Evolutionary conservation across 148 eudicot genomes (phyloP).

Genomic region (Polygonum maritimum): DNA sequence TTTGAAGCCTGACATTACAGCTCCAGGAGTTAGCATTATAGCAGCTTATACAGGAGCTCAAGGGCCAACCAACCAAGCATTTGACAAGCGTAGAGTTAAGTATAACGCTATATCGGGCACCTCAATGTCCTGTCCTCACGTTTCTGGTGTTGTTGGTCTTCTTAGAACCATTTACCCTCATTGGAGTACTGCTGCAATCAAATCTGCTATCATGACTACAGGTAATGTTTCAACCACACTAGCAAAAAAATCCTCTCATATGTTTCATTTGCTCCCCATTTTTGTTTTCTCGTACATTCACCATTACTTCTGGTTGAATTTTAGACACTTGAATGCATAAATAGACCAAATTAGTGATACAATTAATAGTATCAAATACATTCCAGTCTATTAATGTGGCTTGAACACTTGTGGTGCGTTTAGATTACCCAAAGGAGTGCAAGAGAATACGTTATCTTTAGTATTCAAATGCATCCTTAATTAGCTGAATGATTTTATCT

Average conservation of each 20-base stretch:
- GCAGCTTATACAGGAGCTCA: conserved; percentile 78
- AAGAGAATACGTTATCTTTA: no score
- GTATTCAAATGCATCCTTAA: no score
- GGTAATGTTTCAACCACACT: conserved; percentile 26
- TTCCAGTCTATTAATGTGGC: neutral
- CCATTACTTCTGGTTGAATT: neutral
- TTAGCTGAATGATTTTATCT: neutral
- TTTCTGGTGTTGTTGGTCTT: conserved; percentile 77
- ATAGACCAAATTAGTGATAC: neutral
- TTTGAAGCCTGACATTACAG: conserved; percentile 84
- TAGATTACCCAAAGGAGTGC: no score
- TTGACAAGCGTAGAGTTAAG: conserved; percentile 56
- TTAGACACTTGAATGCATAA: neutral
- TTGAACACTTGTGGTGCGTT: neutral
- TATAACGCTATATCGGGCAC: conserved; percentile 79
- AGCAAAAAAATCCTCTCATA: neutral
- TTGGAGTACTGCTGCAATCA: conserved; percentile 92
- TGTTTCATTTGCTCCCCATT: neutral
- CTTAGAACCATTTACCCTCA: conserved; percentile 61
- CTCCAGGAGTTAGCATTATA: conserved; percentile 86
- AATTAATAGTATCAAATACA: neutral
- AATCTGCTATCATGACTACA: conserved; percentile 87
- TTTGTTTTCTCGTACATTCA: neutral
- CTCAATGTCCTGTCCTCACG: conserved; percentile 95
- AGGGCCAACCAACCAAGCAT: conserved; percentile 73